Base-by-base conservation (phyloP, 116 monocot genomes). In the Posidonia oceanica region DNA sequence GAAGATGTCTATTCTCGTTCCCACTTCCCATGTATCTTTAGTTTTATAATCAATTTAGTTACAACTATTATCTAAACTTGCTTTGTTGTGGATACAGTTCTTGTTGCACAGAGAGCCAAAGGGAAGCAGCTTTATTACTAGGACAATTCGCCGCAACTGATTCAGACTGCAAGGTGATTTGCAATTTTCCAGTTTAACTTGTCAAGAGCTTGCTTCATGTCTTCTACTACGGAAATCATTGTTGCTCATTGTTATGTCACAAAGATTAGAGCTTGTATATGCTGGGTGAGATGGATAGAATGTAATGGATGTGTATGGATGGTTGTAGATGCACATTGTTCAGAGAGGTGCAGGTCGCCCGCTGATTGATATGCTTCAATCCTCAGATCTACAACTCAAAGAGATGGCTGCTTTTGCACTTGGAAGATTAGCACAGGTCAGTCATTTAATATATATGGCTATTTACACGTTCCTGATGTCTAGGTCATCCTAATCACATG, bases 321-420 rank as follows among this genome's bases (percentile, higher is more conserved):
- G 15, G 42, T 39, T 75, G 68, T 75, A 98, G 97, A 87, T 90
- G 44, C 93, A 98, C 59, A 93, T 98, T 78, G 93, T 88, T 54
- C 98, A 98, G 61, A 82, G 98, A 63, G 98, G 98, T 74, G 98
- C 98, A 59, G 88, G 90, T 16, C 76, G 78, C 15, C 98, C 98
- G 54, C 76, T 98, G 54, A 81, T 98, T 79, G 87, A 87, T 60
- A 93, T 98, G 98, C 90, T 98, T 62, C 90, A 92, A 18, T 98
- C 98, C 13, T 60, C 79, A 59, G 98, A 98, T 82, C 81, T 86
- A 56, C 98, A 98, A 74, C 86, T 92, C 38, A 85, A 81, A 78
- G 93, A 98, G 79, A 98, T 98, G 98, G 82, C 98, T 68, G 98
- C 98, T 52, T 98, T 98, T 85, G 98, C 98, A 63, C 93, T 98